Base-by-base conservation (phyloP, 768 basidiomycete species). In the Sporobolomyces roseus region DNA sequence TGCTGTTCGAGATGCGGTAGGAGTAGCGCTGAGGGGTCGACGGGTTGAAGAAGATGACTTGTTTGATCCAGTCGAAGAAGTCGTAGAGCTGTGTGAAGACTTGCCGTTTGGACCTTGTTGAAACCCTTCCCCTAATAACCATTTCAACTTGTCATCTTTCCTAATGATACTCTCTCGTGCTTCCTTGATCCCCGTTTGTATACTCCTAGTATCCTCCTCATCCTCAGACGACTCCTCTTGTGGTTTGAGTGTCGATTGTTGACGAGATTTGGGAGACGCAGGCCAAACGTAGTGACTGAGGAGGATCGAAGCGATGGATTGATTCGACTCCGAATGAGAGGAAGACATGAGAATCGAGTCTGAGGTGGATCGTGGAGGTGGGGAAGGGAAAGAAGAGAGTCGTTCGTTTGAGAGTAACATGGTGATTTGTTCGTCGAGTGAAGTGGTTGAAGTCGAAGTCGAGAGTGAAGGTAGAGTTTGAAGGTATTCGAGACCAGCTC, bases 141-240 rank as follows among this genome's bases (percentile, higher is more conserved):
- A 58, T 3, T 30, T n/a, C 12, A 68, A 61, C 41, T 68, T 68
- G 29, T 68, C 23, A 38, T 68, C 67, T 56, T 63, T 68, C 16
- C 67, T 33, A 14, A 36, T 30, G 61, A 68, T 68, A n/a, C 55
- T 52, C n/a, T 58, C 61, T 1, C 51, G 48, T 41, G 67, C 67
- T 41, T 63, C 67, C n/a, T 56, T 49, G 43, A 68, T 68, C 10
- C 61, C 67, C 2, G 67, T 52, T 0, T 41, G 30, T 36, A 63
- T 58, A 32, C 48, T 51, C n/a, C 61, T 38, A 27, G 54, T 52
- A 49, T 68, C 65, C 13, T 55, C 54, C n/a, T 68, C 67, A 16
- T 41, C 25, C 5, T 48, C 66, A 43, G 13, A 29, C 27, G 19
- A 25, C 30, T 52, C 56, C 1, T 29, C 56, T 13, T 61, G 51